phyloP scores from a whole-genome alignment of 169 alveolate genomes.

The Babesia ovis region DNA sequence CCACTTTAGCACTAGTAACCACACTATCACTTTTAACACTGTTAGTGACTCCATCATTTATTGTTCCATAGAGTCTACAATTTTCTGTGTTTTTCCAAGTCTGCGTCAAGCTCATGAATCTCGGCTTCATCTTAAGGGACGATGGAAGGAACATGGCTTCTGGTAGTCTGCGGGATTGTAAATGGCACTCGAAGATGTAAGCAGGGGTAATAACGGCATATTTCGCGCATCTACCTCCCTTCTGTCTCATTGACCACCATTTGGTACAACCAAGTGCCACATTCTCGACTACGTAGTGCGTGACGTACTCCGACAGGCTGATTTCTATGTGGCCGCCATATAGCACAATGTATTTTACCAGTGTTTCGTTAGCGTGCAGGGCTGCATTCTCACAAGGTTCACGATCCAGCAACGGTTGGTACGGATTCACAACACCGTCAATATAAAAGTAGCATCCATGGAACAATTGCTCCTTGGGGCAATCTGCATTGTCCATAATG shows the following conservation, averaged over 20 bases:
- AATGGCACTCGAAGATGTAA: conserved; percentile 31
- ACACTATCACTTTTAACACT: not conserved
- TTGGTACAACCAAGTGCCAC: conserved; percentile 31
- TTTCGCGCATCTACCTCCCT: conserved; percentile 22
- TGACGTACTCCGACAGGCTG: conserved; percentile 46
- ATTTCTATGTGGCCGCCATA: conserved; percentile 38
- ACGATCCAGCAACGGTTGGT: conserved; percentile 9
- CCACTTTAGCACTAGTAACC: not conserved
- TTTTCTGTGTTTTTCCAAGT: not conserved
- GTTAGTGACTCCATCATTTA: not conserved
- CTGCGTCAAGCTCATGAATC: conserved; percentile 14
- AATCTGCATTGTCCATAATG: not conserved
- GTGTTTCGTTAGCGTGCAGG: conserved; percentile 22
- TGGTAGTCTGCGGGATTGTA: conserved; percentile 14
- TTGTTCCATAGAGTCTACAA: not conserved
- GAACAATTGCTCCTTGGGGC: not conserved
- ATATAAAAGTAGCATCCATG: conserved; percentile 42
- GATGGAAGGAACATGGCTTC: conserved; percentile 35
- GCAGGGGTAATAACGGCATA: conserved; percentile 40
- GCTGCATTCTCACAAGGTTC: conserved; percentile 37
- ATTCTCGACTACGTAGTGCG: conserved; percentile 47
- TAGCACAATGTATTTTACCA: conserved; percentile 10
- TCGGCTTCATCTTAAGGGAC: conserved; percentile 2
- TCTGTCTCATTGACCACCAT: conserved; percentile 43
- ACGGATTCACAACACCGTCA: conserved; percentile 31